These are phyloP conservation scores for Polychytrium aggregatum DNA, from an alignment of 192 early-diverging fungal genomes.

Conservation along the genomic window DNA sequence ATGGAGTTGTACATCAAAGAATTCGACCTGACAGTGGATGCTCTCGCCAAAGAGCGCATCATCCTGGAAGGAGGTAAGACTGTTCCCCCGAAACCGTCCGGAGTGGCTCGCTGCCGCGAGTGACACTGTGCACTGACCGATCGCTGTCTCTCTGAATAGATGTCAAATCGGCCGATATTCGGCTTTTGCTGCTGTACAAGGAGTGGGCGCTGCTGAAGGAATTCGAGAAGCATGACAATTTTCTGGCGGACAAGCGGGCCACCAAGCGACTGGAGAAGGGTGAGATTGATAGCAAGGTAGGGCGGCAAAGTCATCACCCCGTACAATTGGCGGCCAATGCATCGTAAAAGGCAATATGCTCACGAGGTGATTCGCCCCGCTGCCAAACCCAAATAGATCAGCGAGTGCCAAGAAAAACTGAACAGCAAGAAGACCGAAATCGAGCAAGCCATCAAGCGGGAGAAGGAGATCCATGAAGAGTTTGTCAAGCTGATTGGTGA, in stretches of 20 bases:
- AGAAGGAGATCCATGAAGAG: slow-evolving; percentile 43
- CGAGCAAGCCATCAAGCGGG: slow-evolving; percentile 33
- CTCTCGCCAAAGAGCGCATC: slow-evolving; percentile 32
- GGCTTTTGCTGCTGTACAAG: slow-evolving; percentile 42
- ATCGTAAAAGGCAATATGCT: too few species aligned
- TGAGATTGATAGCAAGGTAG: slow-evolving; percentile 42
- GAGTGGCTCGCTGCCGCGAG: neutral
- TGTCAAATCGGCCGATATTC: slow-evolving; percentile 48
- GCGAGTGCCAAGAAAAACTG: slow-evolving; percentile 53
- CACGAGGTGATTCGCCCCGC: too few species aligned
- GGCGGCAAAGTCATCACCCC: too few species aligned
- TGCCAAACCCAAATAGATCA: slow-evolving; percentile 27
- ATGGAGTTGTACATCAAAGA: slow-evolving; percentile 16
- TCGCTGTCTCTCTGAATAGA: slow-evolving; percentile 16
- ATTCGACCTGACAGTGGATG: slow-evolving; percentile 33
- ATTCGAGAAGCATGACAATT: slow-evolving; percentile 52
- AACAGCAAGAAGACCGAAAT: slow-evolving; percentile 45
- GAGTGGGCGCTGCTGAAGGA: slow-evolving; percentile 58
- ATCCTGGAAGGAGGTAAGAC: slow-evolving; percentile 39
- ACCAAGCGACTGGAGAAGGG: slow-evolving; percentile 37
- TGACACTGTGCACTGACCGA: neutral
- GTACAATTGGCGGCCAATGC: too few species aligned
- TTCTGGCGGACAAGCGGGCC: slow-evolving; percentile 38
- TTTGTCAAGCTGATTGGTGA: slow-evolving; percentile 34
- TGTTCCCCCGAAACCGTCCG: too few species aligned